phyloP scores from a whole-genome alignment of 2,329 filamentous ascomycete genomes.

The Fusarium abutilonis region DNA sequence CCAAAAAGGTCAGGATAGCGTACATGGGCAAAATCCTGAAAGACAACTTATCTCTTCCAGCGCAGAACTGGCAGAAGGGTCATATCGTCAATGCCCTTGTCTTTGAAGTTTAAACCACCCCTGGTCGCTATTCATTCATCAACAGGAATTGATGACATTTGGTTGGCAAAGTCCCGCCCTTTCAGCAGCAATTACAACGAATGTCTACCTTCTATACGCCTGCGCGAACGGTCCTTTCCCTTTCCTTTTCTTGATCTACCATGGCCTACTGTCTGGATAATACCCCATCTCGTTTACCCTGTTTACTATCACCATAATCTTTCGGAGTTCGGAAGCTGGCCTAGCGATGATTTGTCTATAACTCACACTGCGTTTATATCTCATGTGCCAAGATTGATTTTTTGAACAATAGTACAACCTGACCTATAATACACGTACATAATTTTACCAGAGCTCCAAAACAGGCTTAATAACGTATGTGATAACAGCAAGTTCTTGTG shows the following conservation, averaged over 20 bases:
- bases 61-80: constrained; percentile 79
- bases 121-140: background rate
- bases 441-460: background rate
- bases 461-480: background rate
- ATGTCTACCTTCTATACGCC: background rate
- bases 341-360: constrained; percentile 31
- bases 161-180: background rate
- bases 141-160: background rate
- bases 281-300: constrained; percentile 39
- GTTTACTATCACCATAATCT: constrained; percentile 12
- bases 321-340: constrained; percentile 31
- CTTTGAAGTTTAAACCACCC: constrained; percentile 57
- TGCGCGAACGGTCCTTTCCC: constrained; percentile 4
- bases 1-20: constrained; percentile 73
- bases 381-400: constrained; percentile 9
- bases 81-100: constrained; percentile 83
- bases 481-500: constrained; percentile 13
- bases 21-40: constrained; percentile 85
- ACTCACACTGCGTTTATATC: constrained; percentile 16
- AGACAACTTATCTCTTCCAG: constrained; percentile 70
- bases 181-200: background rate
- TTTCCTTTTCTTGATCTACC: constrained; percentile 10
- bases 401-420: constrained; percentile 11
- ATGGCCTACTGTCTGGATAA: constrained; percentile 41
- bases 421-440: constrained; percentile 10